Percentiles rank a stretch among this genome's conserved stretches.
Conservation (phyloP, 2,329 filamentous ascomycete species). For the Hypoxylon sp. region DNA sequence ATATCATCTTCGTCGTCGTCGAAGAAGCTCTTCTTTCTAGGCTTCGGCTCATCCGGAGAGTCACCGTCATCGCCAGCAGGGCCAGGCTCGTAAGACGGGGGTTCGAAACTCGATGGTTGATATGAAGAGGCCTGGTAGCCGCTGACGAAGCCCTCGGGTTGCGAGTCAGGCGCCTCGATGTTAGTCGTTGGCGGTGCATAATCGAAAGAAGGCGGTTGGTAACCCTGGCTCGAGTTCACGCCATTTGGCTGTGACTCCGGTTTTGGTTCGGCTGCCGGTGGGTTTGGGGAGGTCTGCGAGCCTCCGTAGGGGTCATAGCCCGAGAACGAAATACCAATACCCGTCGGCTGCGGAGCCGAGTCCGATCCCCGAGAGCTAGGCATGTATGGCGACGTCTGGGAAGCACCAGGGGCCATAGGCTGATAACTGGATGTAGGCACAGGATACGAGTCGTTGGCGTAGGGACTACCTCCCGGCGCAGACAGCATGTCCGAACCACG, state of each 20-base stretch:
- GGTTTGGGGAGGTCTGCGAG: slow-evolving; percentile 26
- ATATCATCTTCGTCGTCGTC: slow-evolving; percentile 81
- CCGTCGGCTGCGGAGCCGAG: slow-evolving; percentile 19
- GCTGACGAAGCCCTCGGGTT: slow-evolving; percentile 45
- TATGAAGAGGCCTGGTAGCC: slow-evolving; percentile 69
- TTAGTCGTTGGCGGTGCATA: slow-evolving; percentile 57
- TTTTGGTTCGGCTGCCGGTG: slow-evolving; percentile 23
- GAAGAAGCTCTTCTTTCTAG: slow-evolving; percentile 81
- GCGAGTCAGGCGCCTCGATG: slow-evolving; percentile 43
- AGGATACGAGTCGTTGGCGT: slow-evolving; percentile 45
- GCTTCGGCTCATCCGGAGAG: slow-evolving; percentile 60
- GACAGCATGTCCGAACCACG: slow-evolving; percentile 51
- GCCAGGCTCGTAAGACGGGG: slow-evolving; percentile 64
- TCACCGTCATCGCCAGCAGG: slow-evolving; percentile 56
- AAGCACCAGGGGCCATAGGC: slow-evolving; percentile 29
- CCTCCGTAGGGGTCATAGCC: slow-evolving; percentile 42
- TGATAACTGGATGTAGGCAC: slow-evolving; percentile 46
- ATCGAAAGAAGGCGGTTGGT: slow-evolving; percentile 59
- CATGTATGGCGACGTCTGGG: slow-evolving; percentile 38
- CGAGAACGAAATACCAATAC: slow-evolving; percentile 38
- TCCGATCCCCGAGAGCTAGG: slow-evolving; percentile 34
- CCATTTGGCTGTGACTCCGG: slow-evolving; percentile 26
- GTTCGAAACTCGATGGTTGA: slow-evolving; percentile 66
- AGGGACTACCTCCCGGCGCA: slow-evolving; percentile 45
- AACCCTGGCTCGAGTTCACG: slow-evolving; percentile 40